A percentile compares a stretch with the other conserved stretches of the same genome.
Conservation (phyloP, 140 eudicot species). For the Flaveria floridana region DNA sequence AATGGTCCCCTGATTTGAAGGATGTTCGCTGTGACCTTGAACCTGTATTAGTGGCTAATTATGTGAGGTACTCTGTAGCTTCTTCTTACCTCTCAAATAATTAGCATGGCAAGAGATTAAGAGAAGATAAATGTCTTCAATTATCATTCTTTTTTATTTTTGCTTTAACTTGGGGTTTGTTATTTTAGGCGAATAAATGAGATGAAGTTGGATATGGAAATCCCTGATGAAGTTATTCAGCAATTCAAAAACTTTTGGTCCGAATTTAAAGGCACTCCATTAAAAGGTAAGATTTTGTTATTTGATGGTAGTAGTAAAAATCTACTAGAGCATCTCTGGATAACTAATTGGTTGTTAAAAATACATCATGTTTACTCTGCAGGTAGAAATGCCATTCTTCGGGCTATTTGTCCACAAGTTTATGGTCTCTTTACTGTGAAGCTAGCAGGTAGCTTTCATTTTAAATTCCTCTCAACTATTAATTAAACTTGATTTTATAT, state of each 20-base stretch:
- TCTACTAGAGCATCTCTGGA: slow-evolving; percentile 8
- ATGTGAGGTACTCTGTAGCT: slow-evolving; percentile 51
- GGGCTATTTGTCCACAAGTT: slow-evolving; percentile 89
- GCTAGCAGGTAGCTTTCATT: slow-evolving; percentile 70
- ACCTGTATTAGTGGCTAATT: slow-evolving; percentile 87
- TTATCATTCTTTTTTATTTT: neutral
- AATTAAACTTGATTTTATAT: neutral
- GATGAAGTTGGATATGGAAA: slow-evolving; percentile 69
- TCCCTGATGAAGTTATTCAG: slow-evolving; percentile 64
- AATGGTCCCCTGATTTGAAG: slow-evolving; percentile 86
- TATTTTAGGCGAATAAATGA: slow-evolving; percentile 67
- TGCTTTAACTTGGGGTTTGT: slow-evolving; percentile 6
- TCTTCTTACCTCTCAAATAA: slow-evolving; percentile 10
- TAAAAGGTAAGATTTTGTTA: slow-evolving; percentile 52
- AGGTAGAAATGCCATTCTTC: slow-evolving; percentile 92
- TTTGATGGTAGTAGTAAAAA: slow-evolving; percentile 11
- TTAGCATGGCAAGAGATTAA: slow-evolving; percentile 22
- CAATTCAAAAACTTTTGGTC: slow-evolving; percentile 73
- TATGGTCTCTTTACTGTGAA: slow-evolving; percentile 96
- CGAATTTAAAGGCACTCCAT: slow-evolving; percentile 67
- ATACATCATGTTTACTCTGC: slow-evolving; percentile 5
- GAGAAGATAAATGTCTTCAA: neutral
- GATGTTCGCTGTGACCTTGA: slow-evolving; percentile 98
- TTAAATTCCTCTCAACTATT: slow-evolving; percentile 7
- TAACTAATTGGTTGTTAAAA: neutral